A percentile compares a stretch with the other conserved stretches of the same genome.
These are phyloP conservation scores for Chytriomyces hyalinus DNA, from an alignment of 192 early-diverging fungal species.

Conservation along the genomic window DNA sequence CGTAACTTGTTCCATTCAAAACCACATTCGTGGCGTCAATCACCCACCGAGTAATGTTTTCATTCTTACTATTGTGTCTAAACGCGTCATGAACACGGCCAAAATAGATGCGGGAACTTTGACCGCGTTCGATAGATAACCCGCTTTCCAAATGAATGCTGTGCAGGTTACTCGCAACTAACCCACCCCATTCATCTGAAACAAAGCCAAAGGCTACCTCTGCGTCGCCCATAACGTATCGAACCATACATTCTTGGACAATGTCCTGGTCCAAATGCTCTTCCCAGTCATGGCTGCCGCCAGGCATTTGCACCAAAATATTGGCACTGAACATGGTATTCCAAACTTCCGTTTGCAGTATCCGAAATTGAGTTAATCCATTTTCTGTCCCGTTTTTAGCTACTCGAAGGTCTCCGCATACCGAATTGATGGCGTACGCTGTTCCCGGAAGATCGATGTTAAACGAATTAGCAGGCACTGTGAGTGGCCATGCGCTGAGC, in stretches of 20 bases:
- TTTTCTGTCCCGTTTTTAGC: not conserved
- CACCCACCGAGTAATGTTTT: slow-evolving; percentile 3
- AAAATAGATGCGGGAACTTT: not conserved
- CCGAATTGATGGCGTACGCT: not conserved
- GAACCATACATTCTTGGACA: slow-evolving; percentile 3
- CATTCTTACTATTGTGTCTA: not conserved
- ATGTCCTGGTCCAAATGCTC: not conserved
- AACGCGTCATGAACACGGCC: slow-evolving; percentile 3
- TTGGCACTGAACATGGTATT: slow-evolving; percentile 3
- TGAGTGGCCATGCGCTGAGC: slow-evolving; percentile 1
- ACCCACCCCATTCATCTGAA: slow-evolving; percentile 19
- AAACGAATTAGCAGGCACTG: not conserved
- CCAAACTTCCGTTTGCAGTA: not conserved
- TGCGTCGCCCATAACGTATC: slow-evolving; percentile 6
- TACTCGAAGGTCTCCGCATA: slow-evolving; percentile 21
- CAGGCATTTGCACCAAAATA: slow-evolving; percentile 7
- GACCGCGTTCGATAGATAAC: not conserved
- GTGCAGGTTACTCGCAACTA: not conserved
- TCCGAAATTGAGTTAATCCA: not conserved
- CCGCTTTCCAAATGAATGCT: not conserved
- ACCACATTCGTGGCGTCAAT: not conserved
- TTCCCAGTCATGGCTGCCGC: slow-evolving; percentile 16
- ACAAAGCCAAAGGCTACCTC: slow-evolving; percentile 6
- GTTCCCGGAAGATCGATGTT: not conserved
- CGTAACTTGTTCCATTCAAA: slow-evolving; percentile 7